Evolutionary conservation across 306 rosid genomes (phyloP), one percentile per base, ranked within the genome.

Genomic region (Styphnolobium japonicum): DNA sequence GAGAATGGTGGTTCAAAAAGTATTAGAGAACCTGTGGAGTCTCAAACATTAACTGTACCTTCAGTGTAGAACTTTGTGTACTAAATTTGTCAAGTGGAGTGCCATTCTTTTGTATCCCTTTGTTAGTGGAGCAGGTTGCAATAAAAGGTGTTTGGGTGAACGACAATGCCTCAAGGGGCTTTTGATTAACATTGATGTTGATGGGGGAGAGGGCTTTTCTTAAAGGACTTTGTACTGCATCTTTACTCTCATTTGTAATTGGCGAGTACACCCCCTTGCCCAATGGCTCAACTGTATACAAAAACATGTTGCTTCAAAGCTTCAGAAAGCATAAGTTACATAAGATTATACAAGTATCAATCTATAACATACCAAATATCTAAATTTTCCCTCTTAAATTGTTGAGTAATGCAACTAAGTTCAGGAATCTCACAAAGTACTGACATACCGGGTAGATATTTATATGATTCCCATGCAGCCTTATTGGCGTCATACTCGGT

Each of bases 1-100:
- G 66, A 87, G 85, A 58, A 71, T 22, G 75, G 65, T 2, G 21
- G 10, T 58, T 83, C 67, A 15, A 23, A 52, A 78, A 48, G 36
- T 29, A n/a, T 51, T 5, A 11, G 27, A 49, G n/a, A 29, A 29
- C 12, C 45, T 16, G 55, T 39, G 61, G 49, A 71, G 18, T 80
- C 21, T 42, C 34, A 9, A 22, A 27, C 40, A 27, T 31, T 39
- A 53, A 37, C 9, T 45, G 52, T 85, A 92, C 98, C 98, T 95
- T 92, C 10, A 95, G 48, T 18, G 66, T 72, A 27, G 91, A 95
- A 56, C 93, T 76, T 67, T 67, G 61, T 75, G 94, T 73, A 56
- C 86, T 86, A 78, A 90, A 87, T 81, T 88, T 95, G 70, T 85
- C 86, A 21, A 95, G 88, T 53, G 98, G 97, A 80, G 98, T 88